A percentile compares a stretch with the other conserved stretches of the same genome.
Evolutionary conservation across 176 grass and related monocot genomes (phyloP).

Genomic region (Rhynchospora breviuscula): DNA sequence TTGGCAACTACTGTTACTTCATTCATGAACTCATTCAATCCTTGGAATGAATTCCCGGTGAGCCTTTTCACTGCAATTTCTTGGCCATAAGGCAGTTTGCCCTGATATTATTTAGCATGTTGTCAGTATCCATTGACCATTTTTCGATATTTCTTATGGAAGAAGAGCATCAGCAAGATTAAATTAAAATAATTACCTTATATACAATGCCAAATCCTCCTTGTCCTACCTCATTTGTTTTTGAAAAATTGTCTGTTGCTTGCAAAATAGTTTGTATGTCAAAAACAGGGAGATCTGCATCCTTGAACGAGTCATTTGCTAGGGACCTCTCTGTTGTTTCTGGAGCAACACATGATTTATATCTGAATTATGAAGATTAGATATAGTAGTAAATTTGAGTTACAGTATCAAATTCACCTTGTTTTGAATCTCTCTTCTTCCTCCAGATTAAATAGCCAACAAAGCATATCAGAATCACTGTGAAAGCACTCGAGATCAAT

Average conservation of each 20-base stretch:
- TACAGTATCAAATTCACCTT: not conserved
- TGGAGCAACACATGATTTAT: not conserved
- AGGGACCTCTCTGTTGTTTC: not conserved
- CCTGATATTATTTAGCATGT: constrained; percentile 16
- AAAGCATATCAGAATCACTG: not conserved
- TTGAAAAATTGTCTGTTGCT: constrained; percentile 45
- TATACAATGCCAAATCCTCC: constrained; percentile 52
- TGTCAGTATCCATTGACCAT: too few relatives aligned
- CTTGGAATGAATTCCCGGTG: constrained; percentile 21
- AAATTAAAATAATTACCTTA: constrained; percentile 32
- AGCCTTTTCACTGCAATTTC: constrained; percentile 55
- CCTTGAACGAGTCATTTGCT: constrained; percentile 3
- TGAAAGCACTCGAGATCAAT: not conserved
- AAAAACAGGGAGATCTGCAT: constrained; percentile 14
- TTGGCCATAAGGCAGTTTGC: constrained; percentile 36
- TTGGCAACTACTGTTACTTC: constrained; percentile 51
- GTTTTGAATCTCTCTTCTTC: constrained; percentile 15
- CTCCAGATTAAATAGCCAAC: constrained; percentile 19
- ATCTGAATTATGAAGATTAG: not conserved
- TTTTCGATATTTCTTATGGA: not conserved
- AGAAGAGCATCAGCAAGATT: not conserved
- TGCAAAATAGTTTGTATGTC: constrained; percentile 20
- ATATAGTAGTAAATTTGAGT: not conserved
- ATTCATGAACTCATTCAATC: constrained; percentile 52
- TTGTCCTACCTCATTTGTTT: constrained; percentile 35